Conservation (phyloP, 345 rosid genomes). For the Pistacia vera region DNA sequence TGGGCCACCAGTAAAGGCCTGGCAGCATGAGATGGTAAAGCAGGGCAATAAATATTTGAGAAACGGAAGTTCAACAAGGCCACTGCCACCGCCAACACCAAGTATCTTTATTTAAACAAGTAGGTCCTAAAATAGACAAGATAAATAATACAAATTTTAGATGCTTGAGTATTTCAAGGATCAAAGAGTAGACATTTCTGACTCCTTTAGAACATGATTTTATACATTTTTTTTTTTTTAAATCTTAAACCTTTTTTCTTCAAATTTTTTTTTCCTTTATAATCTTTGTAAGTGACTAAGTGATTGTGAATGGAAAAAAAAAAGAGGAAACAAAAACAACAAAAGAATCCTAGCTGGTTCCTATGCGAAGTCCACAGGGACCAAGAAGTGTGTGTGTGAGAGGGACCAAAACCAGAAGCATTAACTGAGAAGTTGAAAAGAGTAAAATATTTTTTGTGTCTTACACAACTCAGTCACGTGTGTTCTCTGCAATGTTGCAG, state of each 20-base stretch:
- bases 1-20: background rate
- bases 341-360: no score
- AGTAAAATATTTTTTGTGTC: background rate
- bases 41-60: background rate
- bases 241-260: no score
- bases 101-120: no score
- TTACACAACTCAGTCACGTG: slow-evolving; percentile 37
- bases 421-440: background rate
- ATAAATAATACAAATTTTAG: background rate
- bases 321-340: no score
- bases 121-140: background rate
- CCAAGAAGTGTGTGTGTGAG: no score
- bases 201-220: background rate
- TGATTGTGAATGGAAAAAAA: no score
- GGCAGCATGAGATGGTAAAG: background rate
- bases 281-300: no score
- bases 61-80: background rate
- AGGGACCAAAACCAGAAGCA: background rate
- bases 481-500: slow-evolving; percentile 21
- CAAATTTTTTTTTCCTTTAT: no score
- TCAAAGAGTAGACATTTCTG: background rate
- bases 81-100: background rate
- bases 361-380: no score
- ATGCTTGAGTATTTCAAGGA: background rate
- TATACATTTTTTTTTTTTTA: no score